Base-by-base conservation (phyloP, 1,284 basidiomycete genomes). In the Meira nashicola region DNA sequence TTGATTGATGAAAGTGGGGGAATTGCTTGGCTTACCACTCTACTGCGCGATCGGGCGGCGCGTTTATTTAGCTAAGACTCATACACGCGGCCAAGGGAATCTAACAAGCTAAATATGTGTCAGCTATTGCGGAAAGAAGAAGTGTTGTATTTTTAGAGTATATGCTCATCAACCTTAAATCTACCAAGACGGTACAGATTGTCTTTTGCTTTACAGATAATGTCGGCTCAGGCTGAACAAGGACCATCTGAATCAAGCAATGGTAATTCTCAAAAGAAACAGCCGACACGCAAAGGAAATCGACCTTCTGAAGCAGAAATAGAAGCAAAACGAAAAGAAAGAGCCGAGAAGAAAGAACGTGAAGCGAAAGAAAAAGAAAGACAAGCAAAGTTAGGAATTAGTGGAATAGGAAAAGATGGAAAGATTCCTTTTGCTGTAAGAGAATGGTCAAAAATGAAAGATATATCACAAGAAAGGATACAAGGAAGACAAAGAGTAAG, bases 281-380 rank as follows among this genome's bases (percentile, higher is more conserved):
- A 44, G 23, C 9, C 17, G 43, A 9, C 43, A 44, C 23, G 17
- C 17, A 44, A 44, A 17, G 43, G 4, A 25, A 33, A 33, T 17
- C 3, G 38, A 12, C 51, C 51, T 12, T 53, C 51, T 7, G 40
- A 40, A 28, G 40, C 15, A 37, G 43, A 58, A 23, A 59, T 59
- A 25, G 58, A 59, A 28, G 57, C 38, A 14, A 60, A 55, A 43
- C 39, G 58, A 7, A 21, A n/a, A n/a, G 50, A 23, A 15, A 33
- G 58, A 38, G 58, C 58, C 12, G 58, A 60, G 19, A 59, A 59
- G 58, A 59, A 59, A 46, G 33, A 44, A 33, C 21, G 58, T 10
- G 54, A 55, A 43, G 58, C 12, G 7, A 33, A 19, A 21, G 14
- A 59, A n/a, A 58, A 49, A 43, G 28, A 58, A 52, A 14, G n/a